Evolutionary conservation across 2,329 filamentous ascomycete species (phyloP).

Genomic region (Claviceps maximensis): DNA sequence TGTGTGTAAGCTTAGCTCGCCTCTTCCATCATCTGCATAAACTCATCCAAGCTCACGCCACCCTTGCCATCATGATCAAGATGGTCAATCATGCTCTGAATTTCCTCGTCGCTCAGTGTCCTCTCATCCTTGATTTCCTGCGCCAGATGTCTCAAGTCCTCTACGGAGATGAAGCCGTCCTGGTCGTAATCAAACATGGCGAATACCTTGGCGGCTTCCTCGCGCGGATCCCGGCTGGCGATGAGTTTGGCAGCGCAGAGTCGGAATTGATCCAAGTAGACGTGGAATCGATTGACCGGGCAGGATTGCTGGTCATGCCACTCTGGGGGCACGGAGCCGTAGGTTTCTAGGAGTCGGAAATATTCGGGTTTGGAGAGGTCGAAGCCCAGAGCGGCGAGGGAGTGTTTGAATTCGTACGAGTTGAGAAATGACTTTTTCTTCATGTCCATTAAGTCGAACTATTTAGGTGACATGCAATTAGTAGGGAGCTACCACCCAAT

Average conservation of each 20-base stretch:
- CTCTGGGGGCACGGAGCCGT: conserved; percentile 58
- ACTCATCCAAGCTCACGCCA: conserved; percentile 57
- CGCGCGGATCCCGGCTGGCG: conserved; percentile 66
- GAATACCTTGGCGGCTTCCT: conserved; percentile 87
- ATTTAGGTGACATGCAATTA: background rate
- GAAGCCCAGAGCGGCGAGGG: conserved; percentile 89
- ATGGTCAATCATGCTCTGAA: conserved; percentile 94
- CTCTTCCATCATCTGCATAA: conserved; percentile 48
- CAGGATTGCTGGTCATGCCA: conserved; percentile 33
- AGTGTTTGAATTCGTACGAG: conserved; percentile 96
- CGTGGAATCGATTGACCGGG: conserved; percentile 31
- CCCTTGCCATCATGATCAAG: conserved; percentile 92
- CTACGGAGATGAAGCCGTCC: conserved; percentile 83
- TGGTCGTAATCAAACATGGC: conserved; percentile 82
- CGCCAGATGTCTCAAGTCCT: conserved; percentile 77
- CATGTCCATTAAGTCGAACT: conserved; percentile 94
- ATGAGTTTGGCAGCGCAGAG: conserved; percentile 71
- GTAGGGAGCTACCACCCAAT: background rate
- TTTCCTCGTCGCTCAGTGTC: conserved; percentile 80
- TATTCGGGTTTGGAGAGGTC: conserved; percentile 80
- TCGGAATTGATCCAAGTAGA: conserved; percentile 44
- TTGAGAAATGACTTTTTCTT: conserved; percentile 91
- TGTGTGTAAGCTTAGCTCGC: conserved; percentile 16
- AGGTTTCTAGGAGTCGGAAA: conserved; percentile 63
- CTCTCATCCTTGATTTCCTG: conserved; percentile 71